Evolutionary conservation across 2,329 filamentous ascomycete genomes (phyloP).

Genomic region (Verticillium zaregamsianum): DNA sequence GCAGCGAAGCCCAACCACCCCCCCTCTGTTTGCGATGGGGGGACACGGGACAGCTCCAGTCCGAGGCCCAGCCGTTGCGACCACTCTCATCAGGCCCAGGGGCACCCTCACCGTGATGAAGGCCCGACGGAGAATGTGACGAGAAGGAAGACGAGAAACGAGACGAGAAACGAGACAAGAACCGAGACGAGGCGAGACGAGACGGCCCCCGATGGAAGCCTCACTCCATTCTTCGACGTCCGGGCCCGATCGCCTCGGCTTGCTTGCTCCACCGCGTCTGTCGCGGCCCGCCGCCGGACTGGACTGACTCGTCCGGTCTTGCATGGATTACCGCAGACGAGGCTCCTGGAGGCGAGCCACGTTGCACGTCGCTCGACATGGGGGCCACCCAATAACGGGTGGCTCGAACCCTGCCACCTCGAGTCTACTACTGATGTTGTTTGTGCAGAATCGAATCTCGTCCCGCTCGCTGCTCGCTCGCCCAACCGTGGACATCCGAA

Average conservation of each 20-base stretch:
- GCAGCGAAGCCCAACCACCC: not conserved
- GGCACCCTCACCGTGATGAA: not conserved
- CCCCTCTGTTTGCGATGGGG: not conserved
- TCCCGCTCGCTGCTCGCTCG: not conserved
- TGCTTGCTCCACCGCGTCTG: slow-evolving; percentile 11
- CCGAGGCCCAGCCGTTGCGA: not conserved
- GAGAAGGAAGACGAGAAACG: too few species aligned
- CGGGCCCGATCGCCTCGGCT: not conserved
- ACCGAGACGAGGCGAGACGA: not conserved
- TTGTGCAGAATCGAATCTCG: not conserved
- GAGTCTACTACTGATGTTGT: not conserved
- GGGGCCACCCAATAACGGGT: not conserved
- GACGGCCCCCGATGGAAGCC: not conserved
- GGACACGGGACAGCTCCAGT: not conserved
- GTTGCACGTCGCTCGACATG: slow-evolving; percentile 11
- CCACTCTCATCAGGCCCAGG: not conserved
- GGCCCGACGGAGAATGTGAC: not conserved
- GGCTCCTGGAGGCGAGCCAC: slow-evolving; percentile 15
- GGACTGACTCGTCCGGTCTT: slow-evolving; percentile 1
- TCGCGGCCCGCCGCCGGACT: slow-evolving; percentile 11
- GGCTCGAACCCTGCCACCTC: not conserved
- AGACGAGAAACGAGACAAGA: too few species aligned
- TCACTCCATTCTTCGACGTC: not conserved
- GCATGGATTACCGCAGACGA: slow-evolving; percentile 13
- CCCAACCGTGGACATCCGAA: not conserved